These are phyloP conservation scores for Coccomyxa sp. DNA, from an alignment of 139 green algal genomes.

Conservation along the genomic window DNA sequence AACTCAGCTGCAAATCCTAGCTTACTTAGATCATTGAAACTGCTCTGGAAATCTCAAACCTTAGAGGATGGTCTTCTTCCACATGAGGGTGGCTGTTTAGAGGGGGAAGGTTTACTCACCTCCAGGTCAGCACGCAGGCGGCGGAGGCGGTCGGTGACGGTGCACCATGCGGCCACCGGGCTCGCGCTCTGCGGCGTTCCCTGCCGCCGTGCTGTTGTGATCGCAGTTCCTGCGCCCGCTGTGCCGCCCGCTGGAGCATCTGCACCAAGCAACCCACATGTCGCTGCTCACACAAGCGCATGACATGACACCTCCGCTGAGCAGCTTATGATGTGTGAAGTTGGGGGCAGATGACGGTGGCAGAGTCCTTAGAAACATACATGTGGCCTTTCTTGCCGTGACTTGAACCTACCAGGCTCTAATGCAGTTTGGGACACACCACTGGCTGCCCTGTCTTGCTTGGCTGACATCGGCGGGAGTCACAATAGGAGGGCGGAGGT, in stretches of 20 bases:
- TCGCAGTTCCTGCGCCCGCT: neutral
- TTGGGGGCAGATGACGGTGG: no score
- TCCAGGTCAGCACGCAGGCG: constrained; percentile 2
- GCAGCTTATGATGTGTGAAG: no score
- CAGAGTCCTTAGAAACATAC: no score
- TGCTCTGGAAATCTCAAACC: neutral
- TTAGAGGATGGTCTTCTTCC: no score
- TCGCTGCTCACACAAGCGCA: no score
- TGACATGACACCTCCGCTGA: no score
- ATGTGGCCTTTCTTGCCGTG: no score
- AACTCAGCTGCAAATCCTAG: neutral
- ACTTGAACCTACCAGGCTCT: no score
- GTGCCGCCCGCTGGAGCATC: neutral
- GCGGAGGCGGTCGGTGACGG: neutral
- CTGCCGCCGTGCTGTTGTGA: neutral
- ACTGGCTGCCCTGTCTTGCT: no score
- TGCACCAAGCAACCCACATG: neutral
- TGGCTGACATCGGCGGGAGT: no score
- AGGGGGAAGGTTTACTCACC: neutral
- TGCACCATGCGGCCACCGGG: neutral
- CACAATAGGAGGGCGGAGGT: no score
- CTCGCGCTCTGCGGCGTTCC: neutral
- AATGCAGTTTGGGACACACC: no score
- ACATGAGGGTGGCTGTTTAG: neutral
- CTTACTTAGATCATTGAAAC: neutral